These are phyloP conservation scores for Plasmodium knowlesi DNA, from an alignment of 169 alveolate genomes.

Conservation along the genomic window DNA sequence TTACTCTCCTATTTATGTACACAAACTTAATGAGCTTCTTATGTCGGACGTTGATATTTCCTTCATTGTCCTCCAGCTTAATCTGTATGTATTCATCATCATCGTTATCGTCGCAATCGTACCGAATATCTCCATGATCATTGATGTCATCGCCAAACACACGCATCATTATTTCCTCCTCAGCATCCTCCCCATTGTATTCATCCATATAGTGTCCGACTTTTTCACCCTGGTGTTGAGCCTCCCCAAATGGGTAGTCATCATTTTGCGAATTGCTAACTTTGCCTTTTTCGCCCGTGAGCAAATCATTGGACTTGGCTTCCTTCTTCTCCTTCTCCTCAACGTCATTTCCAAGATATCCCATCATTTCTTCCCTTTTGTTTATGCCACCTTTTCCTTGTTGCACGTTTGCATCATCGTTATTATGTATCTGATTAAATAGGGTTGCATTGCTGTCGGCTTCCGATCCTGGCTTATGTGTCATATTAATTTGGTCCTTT, in stretches of 20 bases:
- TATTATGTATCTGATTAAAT: neutral
- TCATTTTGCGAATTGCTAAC: neutral
- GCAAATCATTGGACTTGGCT: neutral
- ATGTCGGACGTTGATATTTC: constrained; percentile 68
- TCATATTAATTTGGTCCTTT: constrained; percentile 1
- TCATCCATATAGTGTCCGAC: constrained; percentile 8
- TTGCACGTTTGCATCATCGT: neutral
- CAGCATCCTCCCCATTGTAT: constrained; percentile 25
- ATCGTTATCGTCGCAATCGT: neutral
- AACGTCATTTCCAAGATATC: neutral
- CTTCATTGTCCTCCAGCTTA: constrained; percentile 55
- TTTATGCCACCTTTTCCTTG: neutral
- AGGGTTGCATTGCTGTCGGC: neutral
- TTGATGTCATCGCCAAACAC: neutral
- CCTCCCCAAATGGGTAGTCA: neutral
- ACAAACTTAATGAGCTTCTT: constrained; percentile 76
- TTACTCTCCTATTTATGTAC: constrained; percentile 79
- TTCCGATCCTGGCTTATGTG: neutral
- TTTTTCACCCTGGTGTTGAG: neutral
- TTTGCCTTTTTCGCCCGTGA: neutral
- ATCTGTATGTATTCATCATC: constrained; percentile 68
- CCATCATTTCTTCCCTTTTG: constrained; percentile 60
- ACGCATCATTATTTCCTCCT: constrained; percentile 7
- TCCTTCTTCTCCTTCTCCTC: constrained; percentile 3
- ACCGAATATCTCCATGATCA: too few species aligned